phyloP scores from a whole-genome alignment of 1,139 yeast species.

The Suhomyces ambrosiae region DNA sequence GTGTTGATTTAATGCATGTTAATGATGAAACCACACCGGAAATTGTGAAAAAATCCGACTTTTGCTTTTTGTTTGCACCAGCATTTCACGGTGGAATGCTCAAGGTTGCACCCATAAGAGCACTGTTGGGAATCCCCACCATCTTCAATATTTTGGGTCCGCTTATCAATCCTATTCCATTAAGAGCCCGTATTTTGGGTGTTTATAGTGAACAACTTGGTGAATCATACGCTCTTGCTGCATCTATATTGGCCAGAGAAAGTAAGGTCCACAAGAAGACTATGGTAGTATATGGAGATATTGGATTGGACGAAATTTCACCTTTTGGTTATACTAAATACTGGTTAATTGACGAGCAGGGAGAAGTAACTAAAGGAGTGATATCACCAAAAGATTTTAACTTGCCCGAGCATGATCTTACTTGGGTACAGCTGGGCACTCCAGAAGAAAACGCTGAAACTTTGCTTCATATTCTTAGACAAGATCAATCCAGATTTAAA shows the following conservation, averaged over 20 bases:
- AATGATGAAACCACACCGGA: slow-evolving; percentile 64
- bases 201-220: slow-evolving; percentile 83
- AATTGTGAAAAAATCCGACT: slow-evolving; percentile 57
- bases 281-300: slow-evolving; percentile 88
- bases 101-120: slow-evolving; percentile 74
- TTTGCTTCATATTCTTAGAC: slow-evolving; percentile 58
- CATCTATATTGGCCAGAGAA: slow-evolving; percentile 49
- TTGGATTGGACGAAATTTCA: slow-evolving; percentile 90
- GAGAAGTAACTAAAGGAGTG: slow-evolving; percentile 34
- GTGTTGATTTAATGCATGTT: slow-evolving; percentile 74
- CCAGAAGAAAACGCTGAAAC: slow-evolving; percentile 79
- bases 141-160: slow-evolving; percentile 95
- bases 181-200: slow-evolving; percentile 81
- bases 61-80: slow-evolving; percentile 88
- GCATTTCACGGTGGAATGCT: slow-evolving; percentile 95
- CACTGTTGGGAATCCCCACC: slow-evolving; percentile 82
- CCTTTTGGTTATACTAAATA: slow-evolving; percentile 80
- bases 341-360: slow-evolving; percentile 67
- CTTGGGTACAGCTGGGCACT: slow-evolving; percentile 77
- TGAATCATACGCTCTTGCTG: slow-evolving; percentile 80
- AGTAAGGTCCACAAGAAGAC: slow-evolving; percentile 57
- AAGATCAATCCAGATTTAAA: slow-evolving; percentile 47
- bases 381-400: slow-evolving; percentile 76
- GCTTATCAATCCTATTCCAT: slow-evolving; percentile 84
- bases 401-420: slow-evolving; percentile 69